Evolutionary conservation across 768 basidiomycete species (phyloP), one percentile per base, ranked within the genome.

Genomic region (Mrakia gelida): DNA sequence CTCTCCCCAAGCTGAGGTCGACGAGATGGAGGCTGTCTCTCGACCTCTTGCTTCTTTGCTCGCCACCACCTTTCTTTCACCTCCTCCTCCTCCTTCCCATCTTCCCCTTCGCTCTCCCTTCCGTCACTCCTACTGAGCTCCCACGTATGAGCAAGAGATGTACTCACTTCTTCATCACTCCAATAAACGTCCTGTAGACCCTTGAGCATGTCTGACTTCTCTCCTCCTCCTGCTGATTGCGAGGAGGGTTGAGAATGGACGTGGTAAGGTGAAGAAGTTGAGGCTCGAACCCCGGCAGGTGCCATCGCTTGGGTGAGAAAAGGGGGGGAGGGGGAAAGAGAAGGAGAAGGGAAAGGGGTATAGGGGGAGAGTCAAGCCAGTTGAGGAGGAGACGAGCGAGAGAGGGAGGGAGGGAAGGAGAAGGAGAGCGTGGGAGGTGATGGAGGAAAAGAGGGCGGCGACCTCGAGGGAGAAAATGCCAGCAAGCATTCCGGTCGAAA

Each of bases 151-250:
- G 52, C 41, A 54, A 13, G 56, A 23, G 26, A 21, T 38, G 26
- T 2, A 83, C 84, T 74, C 80, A 85, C 84, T 81, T 85, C 85
- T 73, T 85, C 85, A 71, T 85, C 85, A 76, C 82, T 83, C 84
- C 84, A 85, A 28, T 81, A 81, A 30, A 84, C 85, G 80, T 85
- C 85, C 71, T 84, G 84, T 59, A 85, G 73, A 23, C 80, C 81
- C 78, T 83, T 83, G 77, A 85, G 77, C 21, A 83, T 80, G 70
- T 85, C 84, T 70, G 82, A 59, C 73, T 75, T 78, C 45, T 75
- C 75, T 23, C 54, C 75, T 32, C 63, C 67, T 34, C 67, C 38
- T 21, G 23, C 65, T 30, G 32, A 30, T 10, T 67, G 65, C 41
- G 34, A 41, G 21, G 67, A 41, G 7, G 54, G 54, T 49, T 38